Conservation (phyloP, 1,284 basidiomycete species). For the Cystobasidium slooffiae region DNA sequence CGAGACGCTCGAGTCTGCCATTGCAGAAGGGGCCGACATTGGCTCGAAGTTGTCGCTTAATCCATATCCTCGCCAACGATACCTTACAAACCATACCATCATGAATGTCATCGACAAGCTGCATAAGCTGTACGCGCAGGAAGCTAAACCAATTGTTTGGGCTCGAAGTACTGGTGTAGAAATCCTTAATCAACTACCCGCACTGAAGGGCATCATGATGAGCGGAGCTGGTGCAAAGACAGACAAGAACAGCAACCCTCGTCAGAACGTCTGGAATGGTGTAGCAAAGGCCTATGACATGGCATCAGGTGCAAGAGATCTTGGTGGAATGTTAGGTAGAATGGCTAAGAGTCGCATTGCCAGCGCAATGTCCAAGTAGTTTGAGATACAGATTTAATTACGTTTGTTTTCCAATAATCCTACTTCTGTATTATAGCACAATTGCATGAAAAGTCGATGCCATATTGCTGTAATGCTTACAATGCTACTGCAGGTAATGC, state of each 20-base stretch:
- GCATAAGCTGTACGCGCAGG: slow-evolving; percentile 77
- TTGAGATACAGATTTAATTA: too few relatives aligned
- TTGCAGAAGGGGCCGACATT: slow-evolving; percentile 73
- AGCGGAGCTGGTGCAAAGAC: slow-evolving; percentile 68
- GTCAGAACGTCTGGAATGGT: slow-evolving; percentile 18
- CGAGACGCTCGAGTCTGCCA: slow-evolving; percentile 62
- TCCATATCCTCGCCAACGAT: slow-evolving; percentile 77
- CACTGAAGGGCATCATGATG: slow-evolving; percentile 81
- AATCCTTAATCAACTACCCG: slow-evolving; percentile 82
- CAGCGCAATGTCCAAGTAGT: slow-evolving; percentile 16
- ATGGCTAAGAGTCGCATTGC: slow-evolving; percentile 30
- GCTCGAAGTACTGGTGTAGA: slow-evolving; percentile 84
- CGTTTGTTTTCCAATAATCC: background rate
- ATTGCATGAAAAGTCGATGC: background rate
- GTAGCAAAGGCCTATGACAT: slow-evolving; percentile 39
- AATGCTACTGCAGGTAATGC: background rate
- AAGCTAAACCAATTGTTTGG: slow-evolving; percentile 75
- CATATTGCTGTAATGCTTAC: background rate
- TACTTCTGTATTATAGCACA: background rate
- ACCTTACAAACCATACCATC: slow-evolving; percentile 80
- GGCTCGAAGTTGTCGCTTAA: slow-evolving; percentile 78
- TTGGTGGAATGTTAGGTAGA: slow-evolving; percentile 13
- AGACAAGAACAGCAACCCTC: background rate
- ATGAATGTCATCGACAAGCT: slow-evolving; percentile 84
- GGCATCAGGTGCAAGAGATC: slow-evolving; percentile 20